These are phyloP conservation scores for Populus pruinosa DNA, from an alignment of 345 rosid species.

Conservation along the genomic window DNA sequence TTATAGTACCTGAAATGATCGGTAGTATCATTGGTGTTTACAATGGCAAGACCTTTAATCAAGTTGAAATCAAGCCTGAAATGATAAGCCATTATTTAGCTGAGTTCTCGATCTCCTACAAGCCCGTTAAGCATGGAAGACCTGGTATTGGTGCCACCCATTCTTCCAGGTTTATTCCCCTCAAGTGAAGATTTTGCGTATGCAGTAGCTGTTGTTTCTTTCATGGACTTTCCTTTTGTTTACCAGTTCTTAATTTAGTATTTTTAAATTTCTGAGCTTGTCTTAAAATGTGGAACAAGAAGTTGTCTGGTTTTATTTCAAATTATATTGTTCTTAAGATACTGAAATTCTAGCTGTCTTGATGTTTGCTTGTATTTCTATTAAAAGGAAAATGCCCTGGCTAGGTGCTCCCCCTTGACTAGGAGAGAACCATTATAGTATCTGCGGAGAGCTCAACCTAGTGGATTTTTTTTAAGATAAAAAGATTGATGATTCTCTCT, in stretches of 20 bases:
- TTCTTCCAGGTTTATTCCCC: slow-evolving; percentile 95
- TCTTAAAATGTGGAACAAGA: no score
- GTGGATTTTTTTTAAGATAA: no score
- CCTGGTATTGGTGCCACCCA: slow-evolving; percentile 99
- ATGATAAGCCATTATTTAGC: slow-evolving; percentile 61
- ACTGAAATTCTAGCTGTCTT: no score
- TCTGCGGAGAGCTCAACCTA: no score
- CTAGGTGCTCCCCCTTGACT: no score
- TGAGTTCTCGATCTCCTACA: slow-evolving; percentile 35
- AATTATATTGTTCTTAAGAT: no score
- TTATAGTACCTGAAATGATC: slow-evolving; percentile 95
- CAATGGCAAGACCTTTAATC: slow-evolving; percentile 95
- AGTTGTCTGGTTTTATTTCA: no score
- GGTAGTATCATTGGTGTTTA: slow-evolving; percentile 93
- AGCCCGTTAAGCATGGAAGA: slow-evolving; percentile 97
- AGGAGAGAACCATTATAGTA: no score
- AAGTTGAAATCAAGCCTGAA: slow-evolving; percentile 95
- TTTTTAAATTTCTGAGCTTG: no score
- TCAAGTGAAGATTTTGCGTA: slow-evolving; percentile 45
- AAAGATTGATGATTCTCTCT: no score
- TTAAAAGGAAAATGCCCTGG: no score
- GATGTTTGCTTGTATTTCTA: no score
- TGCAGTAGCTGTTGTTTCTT: neutral
- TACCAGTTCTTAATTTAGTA: neutral
- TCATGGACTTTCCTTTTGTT: neutral